Base-by-base conservation (phyloP, 441 rosid species). In the Brassica balearica region DNA sequence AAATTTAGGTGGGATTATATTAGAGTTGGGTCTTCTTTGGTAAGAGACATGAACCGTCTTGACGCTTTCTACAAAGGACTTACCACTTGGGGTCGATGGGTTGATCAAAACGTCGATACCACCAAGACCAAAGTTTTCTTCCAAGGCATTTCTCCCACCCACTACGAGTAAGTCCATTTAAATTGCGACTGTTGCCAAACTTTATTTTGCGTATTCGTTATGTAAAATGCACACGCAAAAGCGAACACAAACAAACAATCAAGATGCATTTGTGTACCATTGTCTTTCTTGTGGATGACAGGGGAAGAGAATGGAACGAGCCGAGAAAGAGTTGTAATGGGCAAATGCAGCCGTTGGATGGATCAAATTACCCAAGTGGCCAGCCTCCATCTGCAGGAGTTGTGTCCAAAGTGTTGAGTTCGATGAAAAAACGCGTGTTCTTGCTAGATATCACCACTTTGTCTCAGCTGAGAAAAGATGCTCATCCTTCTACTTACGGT, bases 121-220 rank as follows among this genome's bases (percentile, higher is more conserved):
- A 23, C 83, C 11, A 83, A 62, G 65, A 88, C 93, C 34, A 59
- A 70, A 76, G 91, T 89, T 61, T 84, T 85, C 89, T 88, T 88
- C 84, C 93, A 89, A 78, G 91, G 90, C 75, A 85, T 89, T 80
- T 89, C 93, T 71, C 93, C 93, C 23, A 89, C 93, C 23, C 93
- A 89, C 67, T 89, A 89, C 38, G 80, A 55, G 95, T 91, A 80
- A 86, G 91, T 83, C 72, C 20, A 19, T n/a, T 25, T 5, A 14
- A 11, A 7, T 20, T 66, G 10, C 63, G 63, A 2, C 22, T 58
- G n/a, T 9, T 20, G n/a, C 5, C 5, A 58, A 58, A 58, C 29
- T 15, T 46, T 9, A 65, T 8, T 15, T 65, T 34, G n/a, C n/a
- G 36, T 3, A 12, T 46, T 46, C n/a, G 53, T 19, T 36, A 25